Evolutionary conservation across 306 rosid genomes (phyloP).

Genomic region (Trifolium subterraneum): DNA sequence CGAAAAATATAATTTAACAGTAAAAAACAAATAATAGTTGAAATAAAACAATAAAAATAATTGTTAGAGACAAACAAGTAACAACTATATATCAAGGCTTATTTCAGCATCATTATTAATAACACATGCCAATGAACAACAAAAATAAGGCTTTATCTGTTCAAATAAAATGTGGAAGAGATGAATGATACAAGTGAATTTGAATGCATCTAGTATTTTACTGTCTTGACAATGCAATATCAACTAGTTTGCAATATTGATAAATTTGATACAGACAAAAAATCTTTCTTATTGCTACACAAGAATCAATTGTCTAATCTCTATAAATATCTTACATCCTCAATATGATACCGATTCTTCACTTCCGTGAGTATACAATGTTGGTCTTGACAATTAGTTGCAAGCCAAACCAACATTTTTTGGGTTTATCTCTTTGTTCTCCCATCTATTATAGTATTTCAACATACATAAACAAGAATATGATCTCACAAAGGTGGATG

Average conservation of each 20-base stretch:
- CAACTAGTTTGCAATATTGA: constrained; percentile 31
- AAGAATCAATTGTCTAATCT: constrained; percentile 36
- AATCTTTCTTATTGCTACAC: constrained; percentile 32
- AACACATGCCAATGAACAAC: background rate
- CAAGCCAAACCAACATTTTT: constrained; percentile 40
- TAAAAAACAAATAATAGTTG: background rate
- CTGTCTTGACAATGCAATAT: constrained; percentile 23
- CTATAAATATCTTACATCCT: constrained; percentile 44
- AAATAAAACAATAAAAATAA: background rate
- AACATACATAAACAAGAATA: constrained; percentile 12
- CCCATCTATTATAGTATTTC: background rate
- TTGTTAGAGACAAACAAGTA: background rate
- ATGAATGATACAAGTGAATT: constrained; percentile 31
- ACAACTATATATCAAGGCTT: background rate
- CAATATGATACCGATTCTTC: constrained; percentile 41
- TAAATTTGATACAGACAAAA: constrained; percentile 28
- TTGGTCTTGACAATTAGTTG: constrained; percentile 32
- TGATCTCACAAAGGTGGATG: constrained; percentile 74
- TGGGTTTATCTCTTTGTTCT: constrained; percentile 23
- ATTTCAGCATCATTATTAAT: constrained; percentile 15
- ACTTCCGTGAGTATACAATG: constrained; percentile 39
- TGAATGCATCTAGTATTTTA: constrained; percentile 32
- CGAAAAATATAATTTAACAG: background rate
- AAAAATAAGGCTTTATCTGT: background rate
- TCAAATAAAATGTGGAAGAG: constrained; percentile 16